Percentiles rank a stretch among this genome's conserved stretches.
Evolutionary conservation across 331 rosid species (phyloP).

Genomic region (Acacia pycnantha): DNA sequence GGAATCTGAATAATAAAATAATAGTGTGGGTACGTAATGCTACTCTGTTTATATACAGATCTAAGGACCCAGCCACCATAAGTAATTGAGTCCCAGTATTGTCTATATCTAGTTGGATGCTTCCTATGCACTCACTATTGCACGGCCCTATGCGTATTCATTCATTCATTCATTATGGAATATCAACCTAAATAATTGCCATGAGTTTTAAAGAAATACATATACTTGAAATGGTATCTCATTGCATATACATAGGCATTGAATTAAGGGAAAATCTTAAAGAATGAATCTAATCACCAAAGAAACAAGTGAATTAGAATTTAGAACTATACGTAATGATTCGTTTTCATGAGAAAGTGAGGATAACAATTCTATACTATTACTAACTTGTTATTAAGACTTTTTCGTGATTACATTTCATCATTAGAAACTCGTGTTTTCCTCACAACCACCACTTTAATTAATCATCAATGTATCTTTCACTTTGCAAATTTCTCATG

Average conservation of each 20-base stretch:
- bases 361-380: no score
- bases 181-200: background rate
- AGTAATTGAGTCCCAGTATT: constrained; percentile 23
- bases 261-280: background rate
- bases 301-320: no score
- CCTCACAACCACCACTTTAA: no score
- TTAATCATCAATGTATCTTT: background rate
- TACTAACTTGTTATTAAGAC: no score
- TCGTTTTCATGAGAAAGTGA: no score
- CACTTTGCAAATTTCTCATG: background rate
- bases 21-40: background rate
- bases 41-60: background rate
- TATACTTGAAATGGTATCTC: background rate
- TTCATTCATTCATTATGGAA: background rate
- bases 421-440: no score
- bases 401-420: no score
- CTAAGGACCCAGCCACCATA: constrained; percentile 38
- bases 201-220: background rate
- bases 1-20: background rate
- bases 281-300: no score
- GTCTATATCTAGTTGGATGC: constrained; percentile 35
- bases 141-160: background rate
- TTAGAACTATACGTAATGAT: no score
- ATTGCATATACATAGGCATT: background rate
- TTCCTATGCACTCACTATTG: constrained; percentile 7